Evolutionary conservation across 2,329 filamentous ascomycete genomes (phyloP).

Genomic region (Diaporthe citrichinensis): DNA sequence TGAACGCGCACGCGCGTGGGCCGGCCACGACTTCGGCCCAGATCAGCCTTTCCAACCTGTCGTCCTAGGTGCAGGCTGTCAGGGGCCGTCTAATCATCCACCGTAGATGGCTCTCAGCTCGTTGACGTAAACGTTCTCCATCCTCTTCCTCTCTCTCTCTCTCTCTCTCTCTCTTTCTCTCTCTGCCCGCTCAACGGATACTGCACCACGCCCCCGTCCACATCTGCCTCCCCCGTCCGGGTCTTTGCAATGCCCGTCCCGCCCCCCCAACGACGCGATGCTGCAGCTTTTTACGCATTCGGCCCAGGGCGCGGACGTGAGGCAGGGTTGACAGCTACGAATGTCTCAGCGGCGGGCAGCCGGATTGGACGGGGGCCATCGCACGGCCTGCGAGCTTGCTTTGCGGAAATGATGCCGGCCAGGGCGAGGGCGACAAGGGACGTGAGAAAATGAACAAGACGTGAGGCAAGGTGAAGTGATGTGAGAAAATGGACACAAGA

Average conservation of each 20-base stretch:
- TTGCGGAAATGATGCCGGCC: slow-evolving; percentile 29
- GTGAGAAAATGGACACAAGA: slow-evolving; percentile 5
- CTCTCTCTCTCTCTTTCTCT: background rate
- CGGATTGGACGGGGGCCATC: slow-evolving; percentile 18
- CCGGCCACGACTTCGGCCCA: slow-evolving; percentile 4
- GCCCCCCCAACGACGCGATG: slow-evolving; percentile 19
- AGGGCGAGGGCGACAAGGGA: slow-evolving; percentile 26
- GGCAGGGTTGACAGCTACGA: slow-evolving; percentile 30
- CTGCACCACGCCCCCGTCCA: background rate
- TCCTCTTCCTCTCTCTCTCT: background rate
- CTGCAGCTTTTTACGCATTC: slow-evolving; percentile 25
- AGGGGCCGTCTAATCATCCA: slow-evolving; percentile 10
- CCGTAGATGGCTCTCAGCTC: background rate
- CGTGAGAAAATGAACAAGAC: slow-evolving; percentile 24
- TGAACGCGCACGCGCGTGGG: slow-evolving; percentile 30
- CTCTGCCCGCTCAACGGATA: background rate
- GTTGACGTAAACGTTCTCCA: slow-evolving; percentile 18
- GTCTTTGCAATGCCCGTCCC: background rate
- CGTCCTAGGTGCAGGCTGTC: slow-evolving; percentile 7
- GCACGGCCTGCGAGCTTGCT: slow-evolving; percentile 25
- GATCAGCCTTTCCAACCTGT: background rate
- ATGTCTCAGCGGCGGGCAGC: slow-evolving; percentile 33
- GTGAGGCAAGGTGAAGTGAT: slow-evolving; percentile 9
- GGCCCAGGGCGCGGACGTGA: slow-evolving; percentile 16
- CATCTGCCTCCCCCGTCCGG: background rate